Percentiles rank a stretch among this genome's conserved stretches.
These are phyloP conservation scores for Lactarius akahatsu DNA, from an alignment of 768 basidiomycete species.

Conservation along the genomic window DNA sequence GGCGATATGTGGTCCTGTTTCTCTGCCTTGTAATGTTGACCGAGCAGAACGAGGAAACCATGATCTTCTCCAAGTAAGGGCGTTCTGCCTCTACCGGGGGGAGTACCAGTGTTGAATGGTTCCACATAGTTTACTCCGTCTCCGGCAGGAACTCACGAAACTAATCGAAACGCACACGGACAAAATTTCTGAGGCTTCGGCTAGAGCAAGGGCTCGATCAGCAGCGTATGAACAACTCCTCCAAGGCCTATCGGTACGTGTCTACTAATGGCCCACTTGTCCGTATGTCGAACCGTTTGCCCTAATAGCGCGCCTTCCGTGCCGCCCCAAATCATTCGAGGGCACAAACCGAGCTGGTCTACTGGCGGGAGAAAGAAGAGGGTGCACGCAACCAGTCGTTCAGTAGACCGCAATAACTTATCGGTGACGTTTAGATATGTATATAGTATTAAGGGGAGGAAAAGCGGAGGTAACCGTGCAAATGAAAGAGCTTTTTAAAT, in stretches of 20 bases:
- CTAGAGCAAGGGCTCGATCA: constrained; percentile 66
- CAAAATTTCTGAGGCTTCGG: constrained; percentile 58
- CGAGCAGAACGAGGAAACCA: constrained; percentile 84
- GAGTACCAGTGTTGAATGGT: constrained; percentile 6
- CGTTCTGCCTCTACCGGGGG: background rate
- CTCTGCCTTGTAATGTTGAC: constrained; percentile 79
- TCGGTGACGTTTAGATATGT: constrained; percentile 1
- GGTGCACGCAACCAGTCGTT: constrained; percentile 51
- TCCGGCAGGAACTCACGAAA: constrained; percentile 80
- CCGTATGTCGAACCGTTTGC: constrained; percentile 13
- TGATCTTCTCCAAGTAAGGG: constrained; percentile 91
- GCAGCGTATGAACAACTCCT: constrained; percentile 75
- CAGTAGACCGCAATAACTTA: constrained; percentile 21
- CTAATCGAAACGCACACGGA: constrained; percentile 72
- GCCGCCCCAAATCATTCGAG: constrained; percentile 73
- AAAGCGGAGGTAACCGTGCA: constrained; percentile 5
- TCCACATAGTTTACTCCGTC: constrained; percentile 64
- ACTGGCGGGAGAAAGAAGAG: constrained; percentile 86
- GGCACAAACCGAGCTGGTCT: constrained; percentile 80
- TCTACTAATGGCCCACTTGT: background rate
- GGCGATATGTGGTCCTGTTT: constrained; percentile 78
- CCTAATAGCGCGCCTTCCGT: constrained; percentile 58
- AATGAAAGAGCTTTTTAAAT: constrained; percentile 14
- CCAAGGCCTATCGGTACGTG: constrained; percentile 70
- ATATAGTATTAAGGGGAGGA: background rate